Percentiles rank a stretch among this genome's conserved stretches.
Conservation (phyloP, 2,329 filamentous ascomycete genomes). For the Alternaria angustiovoidea region DNA sequence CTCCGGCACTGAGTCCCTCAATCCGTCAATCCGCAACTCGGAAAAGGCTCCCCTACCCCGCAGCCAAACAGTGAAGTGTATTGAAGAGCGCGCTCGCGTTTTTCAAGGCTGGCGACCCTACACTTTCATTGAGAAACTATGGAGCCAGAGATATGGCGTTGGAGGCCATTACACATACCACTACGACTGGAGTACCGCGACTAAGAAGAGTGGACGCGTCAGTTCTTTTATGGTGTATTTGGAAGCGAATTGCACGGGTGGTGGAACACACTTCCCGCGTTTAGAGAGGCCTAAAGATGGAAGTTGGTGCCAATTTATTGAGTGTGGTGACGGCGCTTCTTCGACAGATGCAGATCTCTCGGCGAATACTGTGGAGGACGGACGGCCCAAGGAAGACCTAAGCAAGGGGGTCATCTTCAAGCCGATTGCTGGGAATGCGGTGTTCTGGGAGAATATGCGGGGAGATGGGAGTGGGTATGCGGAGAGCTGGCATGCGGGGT, state of each 20-base stretch:
- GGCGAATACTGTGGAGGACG: background rate
- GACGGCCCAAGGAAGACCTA: conserved; percentile 15
- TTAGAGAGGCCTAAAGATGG: conserved; percentile 54
- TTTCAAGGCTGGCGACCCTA: conserved; percentile 69
- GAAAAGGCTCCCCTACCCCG: conserved; percentile 56
- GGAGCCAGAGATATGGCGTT: conserved; percentile 66
- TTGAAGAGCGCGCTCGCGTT: conserved; percentile 64
- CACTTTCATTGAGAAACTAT: conserved; percentile 67
- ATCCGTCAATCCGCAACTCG: conserved; percentile 61
- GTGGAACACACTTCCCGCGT: conserved; percentile 68
- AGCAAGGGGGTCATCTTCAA: conserved; percentile 64
- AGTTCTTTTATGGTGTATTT: conserved; percentile 71
- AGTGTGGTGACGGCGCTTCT: conserved; percentile 54
- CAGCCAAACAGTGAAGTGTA: conserved; percentile 62
- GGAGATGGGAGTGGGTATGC: conserved; percentile 63
- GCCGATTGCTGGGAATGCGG: conserved; percentile 64
- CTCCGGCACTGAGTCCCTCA: conserved; percentile 56
- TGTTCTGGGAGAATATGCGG: conserved; percentile 70
- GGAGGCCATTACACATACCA: conserved; percentile 67
- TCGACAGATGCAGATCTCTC: background rate
- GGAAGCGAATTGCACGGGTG: conserved; percentile 60
- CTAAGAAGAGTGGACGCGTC: conserved; percentile 53
- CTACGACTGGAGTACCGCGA: conserved; percentile 60
- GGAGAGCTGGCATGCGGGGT: conserved; percentile 68
- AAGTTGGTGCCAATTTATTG: conserved; percentile 66